Evolutionary conservation across 768 basidiomycete genomes (phyloP), one percentile per base, ranked within the genome.

Genomic region (Lactarius vividus): DNA sequence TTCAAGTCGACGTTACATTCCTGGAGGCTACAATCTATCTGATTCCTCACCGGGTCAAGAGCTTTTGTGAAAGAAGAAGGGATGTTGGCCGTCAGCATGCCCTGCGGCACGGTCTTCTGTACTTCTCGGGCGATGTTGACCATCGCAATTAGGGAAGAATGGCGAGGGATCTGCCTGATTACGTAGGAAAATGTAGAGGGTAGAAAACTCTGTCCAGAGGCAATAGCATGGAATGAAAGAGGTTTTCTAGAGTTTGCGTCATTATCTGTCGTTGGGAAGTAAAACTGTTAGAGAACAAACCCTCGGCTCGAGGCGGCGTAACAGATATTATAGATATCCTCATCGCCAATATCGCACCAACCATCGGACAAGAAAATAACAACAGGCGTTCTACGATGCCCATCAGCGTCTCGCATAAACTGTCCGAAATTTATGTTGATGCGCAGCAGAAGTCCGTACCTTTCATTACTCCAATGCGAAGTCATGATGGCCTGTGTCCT

Each of bases 351-450:
- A 1, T 13, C 3, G 55, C 82, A 80, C 74, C 83, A 79, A 0
- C 85, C 85, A 65, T 84, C 85, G 2, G 84, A 85, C 11, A 85
- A 74, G 73, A 86, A 86, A 57, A 85, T 79, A 13, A 86, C 72
- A 5, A 85, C 79, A 0, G 84, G 84, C 2, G 78, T 73, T 52
- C 84, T 83, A 31, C 26, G 63, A 26, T 56, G 33, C 10, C 63
- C 18, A 70, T 69, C 28, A 74, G 66, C 0, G 16, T 29, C 23
- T 31, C 29, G 11, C 7, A 7, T 28, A 15, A 39, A 13, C n/a
- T n/a, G n/a, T n/a, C n/a, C n/a, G n/a, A n/a, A n/a, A n/a, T n/a
- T n/a, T 5, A 20, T 46, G 20, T 44, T 29, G n/a, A 57, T n/a
- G 2, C 13, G 13, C 6, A 40, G 35, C 55, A 26, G 8, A 31